These are phyloP conservation scores for Podospora comata DNA, from an alignment of 495 filamentous ascomycete species.

Conservation along the genomic window DNA sequence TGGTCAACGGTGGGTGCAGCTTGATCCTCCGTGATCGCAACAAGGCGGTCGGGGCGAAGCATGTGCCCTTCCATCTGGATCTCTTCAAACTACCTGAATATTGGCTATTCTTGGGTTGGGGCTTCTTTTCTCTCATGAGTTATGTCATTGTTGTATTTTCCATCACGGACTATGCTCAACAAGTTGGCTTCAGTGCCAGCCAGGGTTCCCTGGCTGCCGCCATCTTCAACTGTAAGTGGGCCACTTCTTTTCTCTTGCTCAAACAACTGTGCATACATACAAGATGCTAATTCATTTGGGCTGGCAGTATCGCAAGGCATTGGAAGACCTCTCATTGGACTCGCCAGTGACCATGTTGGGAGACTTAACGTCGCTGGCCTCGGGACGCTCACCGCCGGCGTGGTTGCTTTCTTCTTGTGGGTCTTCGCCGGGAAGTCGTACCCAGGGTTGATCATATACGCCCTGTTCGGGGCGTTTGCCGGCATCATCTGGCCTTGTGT, in stretches of 20 bases:
- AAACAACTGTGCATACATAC: constrained; percentile 15
- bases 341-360: constrained; percentile 62
- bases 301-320: constrained; percentile 42
- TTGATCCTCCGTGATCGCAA: constrained; percentile 67
- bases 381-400: constrained; percentile 57
- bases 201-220: constrained; percentile 71
- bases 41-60: constrained; percentile 58
- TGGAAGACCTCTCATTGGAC: constrained; percentile 62
- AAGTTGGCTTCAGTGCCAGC: constrained; percentile 59
- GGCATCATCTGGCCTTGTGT: constrained; percentile 74
- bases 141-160: constrained; percentile 72
- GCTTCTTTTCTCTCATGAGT: constrained; percentile 66
- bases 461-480: constrained; percentile 65
- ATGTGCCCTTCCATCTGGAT: constrained; percentile 59
- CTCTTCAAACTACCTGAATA: constrained; percentile 62
- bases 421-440: constrained; percentile 59
- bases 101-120: constrained; percentile 63
- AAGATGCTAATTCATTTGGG: neutral
- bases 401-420: constrained; percentile 67
- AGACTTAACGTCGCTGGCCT: constrained; percentile 63
- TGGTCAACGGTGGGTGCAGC: constrained; percentile 56
- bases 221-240: constrained; percentile 61
- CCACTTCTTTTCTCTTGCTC: neutral
- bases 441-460: constrained; percentile 66
- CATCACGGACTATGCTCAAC: constrained; percentile 63